phyloP scores from a whole-genome alignment of 352 stramenopile species.

The Globisporangium parvum region DNA sequence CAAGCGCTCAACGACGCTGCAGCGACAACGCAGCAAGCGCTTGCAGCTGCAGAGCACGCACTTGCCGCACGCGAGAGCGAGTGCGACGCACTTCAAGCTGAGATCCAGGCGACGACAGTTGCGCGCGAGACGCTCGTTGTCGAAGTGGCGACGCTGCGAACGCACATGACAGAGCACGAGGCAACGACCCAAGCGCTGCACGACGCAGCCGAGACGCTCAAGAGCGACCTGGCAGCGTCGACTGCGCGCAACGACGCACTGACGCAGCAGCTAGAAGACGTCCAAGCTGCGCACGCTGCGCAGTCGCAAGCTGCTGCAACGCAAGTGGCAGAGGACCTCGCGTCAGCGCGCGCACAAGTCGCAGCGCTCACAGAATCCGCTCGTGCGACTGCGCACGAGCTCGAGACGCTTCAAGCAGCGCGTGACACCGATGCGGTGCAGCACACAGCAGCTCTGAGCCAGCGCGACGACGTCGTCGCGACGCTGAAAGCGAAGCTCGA shows the following conservation, averaged over 20 bases:
- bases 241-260: neutral
- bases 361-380: slow-evolving; percentile 14
- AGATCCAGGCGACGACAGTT: neutral
- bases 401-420: slow-evolving; percentile 8
- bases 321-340: slow-evolving; percentile 14
- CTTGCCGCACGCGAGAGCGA: neutral
- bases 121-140: neutral
- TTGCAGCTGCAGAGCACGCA: neutral
- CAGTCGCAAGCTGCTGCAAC: slow-evolving; percentile 13
- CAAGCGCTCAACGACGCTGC: neutral
- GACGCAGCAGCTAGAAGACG: slow-evolving; percentile 1
- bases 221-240: neutral
- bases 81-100: neutral
- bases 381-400: slow-evolving; percentile 11
- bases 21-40: neutral
- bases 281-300: slow-evolving; percentile 13
- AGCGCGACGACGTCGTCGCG: slow-evolving; percentile 43
- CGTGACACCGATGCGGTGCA: slow-evolving; percentile 1
- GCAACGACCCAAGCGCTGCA: neutral
- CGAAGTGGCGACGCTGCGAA: neutral
- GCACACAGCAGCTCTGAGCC: slow-evolving; percentile 1
- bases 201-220: neutral
- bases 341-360: slow-evolving; percentile 19
- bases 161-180: neutral
- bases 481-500: slow-evolving; percentile 56